Percentiles rank a stretch among this genome's conserved stretches.
Conservation (phyloP, 2,329 filamentous ascomycete genomes). For the Alternaria rosae region DNA sequence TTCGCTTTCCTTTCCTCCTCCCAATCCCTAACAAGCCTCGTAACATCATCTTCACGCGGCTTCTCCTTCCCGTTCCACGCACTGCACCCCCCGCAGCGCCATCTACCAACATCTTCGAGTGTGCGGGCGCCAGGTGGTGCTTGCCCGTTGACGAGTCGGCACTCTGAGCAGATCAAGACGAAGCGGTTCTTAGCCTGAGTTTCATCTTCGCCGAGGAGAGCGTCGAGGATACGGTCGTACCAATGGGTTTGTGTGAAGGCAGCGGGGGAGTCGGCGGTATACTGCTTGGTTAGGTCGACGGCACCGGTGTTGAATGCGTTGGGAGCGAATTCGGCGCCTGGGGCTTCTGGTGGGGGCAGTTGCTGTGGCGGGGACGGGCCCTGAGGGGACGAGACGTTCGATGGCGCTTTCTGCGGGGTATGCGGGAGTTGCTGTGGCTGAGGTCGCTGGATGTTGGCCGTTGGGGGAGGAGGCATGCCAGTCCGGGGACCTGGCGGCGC, state of each 20-base stretch:
- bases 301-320: constrained; percentile 64
- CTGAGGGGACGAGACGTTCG: constrained; percentile 27
- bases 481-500: constrained; percentile 55
- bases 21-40: constrained; percentile 39
- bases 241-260: constrained; percentile 67
- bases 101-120: constrained; percentile 80
- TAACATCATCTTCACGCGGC: constrained; percentile 74
- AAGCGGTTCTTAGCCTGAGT: constrained; percentile 89
- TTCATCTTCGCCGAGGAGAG: constrained; percentile 93
- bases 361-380: constrained; percentile 30
- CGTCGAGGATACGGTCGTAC: constrained; percentile 94
- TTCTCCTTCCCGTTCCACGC: constrained; percentile 83
- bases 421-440: constrained; percentile 34
- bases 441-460: constrained; percentile 66
- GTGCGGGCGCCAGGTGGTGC: constrained; percentile 84
- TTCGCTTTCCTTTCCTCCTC: constrained; percentile 62
- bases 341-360: constrained; percentile 23
- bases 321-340: constrained; percentile 73
- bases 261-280: constrained; percentile 46
- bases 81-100: constrained; percentile 89
- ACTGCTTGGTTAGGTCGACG: constrained; percentile 37
- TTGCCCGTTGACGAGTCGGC: constrained; percentile 92
- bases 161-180: constrained; percentile 81
- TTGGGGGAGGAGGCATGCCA: constrained; percentile 66
- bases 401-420: constrained; percentile 33